Evolutionary conservation across 371 early-diverging fungal genomes (phyloP).

Genomic region (Mycotypha africana): DNA sequence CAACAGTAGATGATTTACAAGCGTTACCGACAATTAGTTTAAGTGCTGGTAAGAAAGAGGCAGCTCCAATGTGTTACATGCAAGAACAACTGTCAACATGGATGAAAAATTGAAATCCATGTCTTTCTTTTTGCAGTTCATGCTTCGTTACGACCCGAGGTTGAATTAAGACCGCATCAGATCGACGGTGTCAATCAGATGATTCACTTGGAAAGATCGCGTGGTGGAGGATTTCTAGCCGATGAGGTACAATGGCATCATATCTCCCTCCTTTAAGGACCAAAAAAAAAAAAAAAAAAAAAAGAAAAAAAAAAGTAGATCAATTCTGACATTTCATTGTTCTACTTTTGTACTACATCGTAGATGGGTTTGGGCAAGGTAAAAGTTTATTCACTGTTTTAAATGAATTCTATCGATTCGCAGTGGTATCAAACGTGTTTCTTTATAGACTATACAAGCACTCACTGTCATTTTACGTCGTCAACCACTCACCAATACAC

Average conservation of each 20-base stretch:
- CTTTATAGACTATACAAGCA: conserved; percentile 33
- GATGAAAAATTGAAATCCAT: too few species aligned
- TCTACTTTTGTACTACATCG: too few species aligned
- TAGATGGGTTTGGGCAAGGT: conserved; percentile 46
- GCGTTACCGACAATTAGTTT: conserved; percentile 26
- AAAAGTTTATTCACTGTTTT: not conserved
- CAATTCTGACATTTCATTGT: too few species aligned
- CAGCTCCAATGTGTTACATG: not conserved
- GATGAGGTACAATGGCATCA: too few species aligned
- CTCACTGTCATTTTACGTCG: conserved; percentile 29
- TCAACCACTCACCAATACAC: conserved; percentile 24
- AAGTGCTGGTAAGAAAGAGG: conserved; percentile 25
- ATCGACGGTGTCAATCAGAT: conserved; percentile 30
- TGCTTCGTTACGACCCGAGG: conserved; percentile 22
- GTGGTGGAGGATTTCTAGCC: conserved; percentile 38
- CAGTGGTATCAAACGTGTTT: not conserved
- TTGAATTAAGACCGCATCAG: conserved; percentile 29
- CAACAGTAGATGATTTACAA: conserved; percentile 15
- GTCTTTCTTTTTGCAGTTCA: conserved; percentile 17
- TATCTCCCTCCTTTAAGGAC: too few species aligned
- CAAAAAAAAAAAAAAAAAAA: too few species aligned
- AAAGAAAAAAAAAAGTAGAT: too few species aligned
- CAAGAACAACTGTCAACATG: too few species aligned
- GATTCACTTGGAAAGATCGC: conserved; percentile 27
- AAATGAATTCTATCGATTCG: too few species aligned